phyloP scores from a whole-genome alignment of 2,329 filamentous ascomycete species.

The Hirsutella minnesotensis region DNA sequence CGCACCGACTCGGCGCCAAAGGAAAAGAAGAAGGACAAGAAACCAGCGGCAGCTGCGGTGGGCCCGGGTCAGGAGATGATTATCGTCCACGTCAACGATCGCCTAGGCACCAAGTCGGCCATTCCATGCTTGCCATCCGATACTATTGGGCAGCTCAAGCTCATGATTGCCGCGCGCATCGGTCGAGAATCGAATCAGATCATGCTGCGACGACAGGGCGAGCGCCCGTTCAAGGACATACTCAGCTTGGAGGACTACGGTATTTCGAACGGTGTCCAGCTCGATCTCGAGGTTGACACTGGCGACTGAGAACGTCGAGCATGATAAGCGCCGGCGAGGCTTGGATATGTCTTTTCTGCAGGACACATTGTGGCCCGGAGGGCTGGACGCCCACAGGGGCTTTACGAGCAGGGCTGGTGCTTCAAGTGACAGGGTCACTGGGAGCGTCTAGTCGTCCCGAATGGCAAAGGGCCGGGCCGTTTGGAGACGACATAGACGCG shows the following conservation, averaged over 20 bases:
- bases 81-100: conserved; percentile 84
- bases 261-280: conserved; percentile 77
- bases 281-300: conserved; percentile 51
- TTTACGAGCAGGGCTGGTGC: too few relatives aligned
- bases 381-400: too few relatives aligned
- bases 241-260: conserved; percentile 84
- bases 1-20: conserved; percentile 17
- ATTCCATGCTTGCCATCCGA: conserved; percentile 84
- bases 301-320: conserved; percentile 33
- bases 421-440: too few relatives aligned
- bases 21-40: conserved; percentile 22
- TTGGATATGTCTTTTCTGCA: too few relatives aligned
- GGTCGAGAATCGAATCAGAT: conserved; percentile 87
- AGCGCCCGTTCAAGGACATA: conserved; percentile 86
- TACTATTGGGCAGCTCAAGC: conserved; percentile 76
- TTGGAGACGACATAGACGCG: too few relatives aligned
- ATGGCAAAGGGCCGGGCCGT: too few relatives aligned
- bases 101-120: conserved; percentile 88
- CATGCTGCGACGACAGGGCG: conserved; percentile 80
- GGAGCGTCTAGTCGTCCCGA: too few relatives aligned
- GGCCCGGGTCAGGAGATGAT: conserved; percentile 66
- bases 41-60: conserved; percentile 12
- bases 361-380: too few relatives aligned
- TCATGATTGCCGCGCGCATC: conserved; percentile 80
- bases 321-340: too few relatives aligned